Evolutionary conservation across 176 grass and related monocot species (phyloP), one percentile per base, ranked within the genome.

Genomic region (Triticum urartu): DNA sequence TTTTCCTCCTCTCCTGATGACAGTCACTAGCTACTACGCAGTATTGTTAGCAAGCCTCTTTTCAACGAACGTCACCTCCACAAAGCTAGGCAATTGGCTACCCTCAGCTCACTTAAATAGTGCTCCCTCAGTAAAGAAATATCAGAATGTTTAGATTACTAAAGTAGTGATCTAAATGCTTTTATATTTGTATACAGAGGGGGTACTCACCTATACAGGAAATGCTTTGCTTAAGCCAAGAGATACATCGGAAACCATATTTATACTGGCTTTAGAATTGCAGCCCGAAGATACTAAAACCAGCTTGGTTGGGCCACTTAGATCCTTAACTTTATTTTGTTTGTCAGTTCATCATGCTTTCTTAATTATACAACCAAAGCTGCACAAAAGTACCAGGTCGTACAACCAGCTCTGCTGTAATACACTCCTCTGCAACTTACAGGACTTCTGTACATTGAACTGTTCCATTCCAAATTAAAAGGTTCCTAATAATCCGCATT

Each of bases 11-110:
- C 36, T 63, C 70, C 43, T 81, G 75, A 75, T 24, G 81, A 80
- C 68, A 87, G 28, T 24, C 76, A 75, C 85, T 68, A 59, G 56
- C 56, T 21, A 18, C 7, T 50, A 75, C 84, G 85, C 43, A 15
- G 1, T 47, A 58, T 28, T 1, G 75, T 79, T 87, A 60, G 45
- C 38, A 17, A 84, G 26, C 62, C 17, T 40, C 76, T 76, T 88
- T 81, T 34, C 69, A 42, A 68, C 17, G 20, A 59, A 47, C 34
- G 45, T 68, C 89, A 68, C 80, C 18, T 72, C 24, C 21, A 32
- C 34, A 18, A 9, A 14, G 13, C 74, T 70, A 86, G 26, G 3
- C 42, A 70, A 42, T 9, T 42, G 18, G 48, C 66, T 35, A 36
- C 21, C 22, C 43, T 17, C 26, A 52, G 48, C 4, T 50, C 11